Evolutionary conservation across 352 stramenopile species (phyloP), one percentile per base, ranked within the genome.

Genomic region (Globisporangium nagaii): DNA sequence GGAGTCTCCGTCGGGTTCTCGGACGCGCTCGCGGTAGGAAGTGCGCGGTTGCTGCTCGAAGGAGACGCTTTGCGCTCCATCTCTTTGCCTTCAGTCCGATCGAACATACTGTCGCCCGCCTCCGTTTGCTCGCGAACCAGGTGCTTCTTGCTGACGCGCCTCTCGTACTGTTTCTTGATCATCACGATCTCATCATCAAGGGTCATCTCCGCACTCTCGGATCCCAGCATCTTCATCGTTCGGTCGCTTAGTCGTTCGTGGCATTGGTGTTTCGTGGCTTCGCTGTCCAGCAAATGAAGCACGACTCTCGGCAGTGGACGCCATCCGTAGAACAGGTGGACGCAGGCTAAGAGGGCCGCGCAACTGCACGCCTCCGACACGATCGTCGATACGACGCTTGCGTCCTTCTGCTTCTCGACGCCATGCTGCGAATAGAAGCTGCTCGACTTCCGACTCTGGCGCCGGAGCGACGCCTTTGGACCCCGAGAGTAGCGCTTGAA

Each of bases 401-500:
- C 65, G 25, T 90, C 72, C 34, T 79, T 76, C 1, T 75, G 70
- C 15, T 68, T 75, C 13, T 84, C 83, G 19, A 89, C 49, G 0
- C 79, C 76, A 60, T 86, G 73, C 47, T 87, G 79, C 0, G 83
- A 90, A 49, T 92, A 90, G 32, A 92, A 93, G 27, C 79, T 84
- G n/a, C 69, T 71, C 0, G 73, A 70, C 60, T 93, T 95, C 4
- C 83, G 75, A 27, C 68, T 55, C 17, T 75, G 60, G 22, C 84
- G 82, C 1, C 85, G 71, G 3, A 62, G 47, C 1, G 83, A 69
- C 10, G 76, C 79, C 25, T 76, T 72, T 20, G 85, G 85, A 12
- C 81, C 85, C 47, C 85, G 71, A 7, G 81, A 66, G 39, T 95
- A 95, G 4, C 85, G 66, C 58, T 95, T 95, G 54, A 91, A 91